Evolutionary conservation across 2,329 filamentous ascomycete species (phyloP), one percentile per base, ranked within the genome.

Genomic region (Penicillium sp.): DNA sequence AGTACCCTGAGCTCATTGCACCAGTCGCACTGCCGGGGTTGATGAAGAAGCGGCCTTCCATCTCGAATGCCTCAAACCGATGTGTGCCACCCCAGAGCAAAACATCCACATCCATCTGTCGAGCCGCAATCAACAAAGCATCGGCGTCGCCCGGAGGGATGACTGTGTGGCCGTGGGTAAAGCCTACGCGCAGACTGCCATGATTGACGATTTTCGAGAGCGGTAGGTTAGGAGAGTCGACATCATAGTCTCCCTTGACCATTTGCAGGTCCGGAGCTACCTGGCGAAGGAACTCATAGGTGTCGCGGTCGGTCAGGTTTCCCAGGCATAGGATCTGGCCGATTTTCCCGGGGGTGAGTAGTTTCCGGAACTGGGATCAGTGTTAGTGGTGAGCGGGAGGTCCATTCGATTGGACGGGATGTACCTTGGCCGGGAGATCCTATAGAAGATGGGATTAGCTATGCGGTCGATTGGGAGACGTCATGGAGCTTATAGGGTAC

Each of bases 381-480:
- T 37, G 46, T 52, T 27, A 45, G 49, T 22, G 25, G 14, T 27
- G 22, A 12, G 31, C 1, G 40, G n/a, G 27, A n/a, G 12, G 20
- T 22, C 22, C 11, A 15, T 26, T 23, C 12, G 20, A 26, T 29
- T 31, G 37, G 51, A 50, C 33, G 25, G 27, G 51, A 64, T 62
- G 64, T 81, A 92, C 91, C 86, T 96, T 96, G 74, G 88, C 82
- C 56, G 92, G 92, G 69, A 96, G 92, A 75, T 96, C 83, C 83
- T 85, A 64, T 37, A 18, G n/a, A 57, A 7, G 40, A 41, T 56
- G 62, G 54, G 54, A 59, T 22, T 55, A 56, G 56, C 60, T 59
- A 56, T 44, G 61, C 58, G 59, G 35, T 23, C n/a, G 29, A 53
- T 43, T 23, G 18, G 48, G 26, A 40, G 48, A 51, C 33, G 37